These are phyloP conservation scores for Linanthus parryae DNA, from an alignment of 148 eudicot genomes.

Conservation along the genomic window DNA sequence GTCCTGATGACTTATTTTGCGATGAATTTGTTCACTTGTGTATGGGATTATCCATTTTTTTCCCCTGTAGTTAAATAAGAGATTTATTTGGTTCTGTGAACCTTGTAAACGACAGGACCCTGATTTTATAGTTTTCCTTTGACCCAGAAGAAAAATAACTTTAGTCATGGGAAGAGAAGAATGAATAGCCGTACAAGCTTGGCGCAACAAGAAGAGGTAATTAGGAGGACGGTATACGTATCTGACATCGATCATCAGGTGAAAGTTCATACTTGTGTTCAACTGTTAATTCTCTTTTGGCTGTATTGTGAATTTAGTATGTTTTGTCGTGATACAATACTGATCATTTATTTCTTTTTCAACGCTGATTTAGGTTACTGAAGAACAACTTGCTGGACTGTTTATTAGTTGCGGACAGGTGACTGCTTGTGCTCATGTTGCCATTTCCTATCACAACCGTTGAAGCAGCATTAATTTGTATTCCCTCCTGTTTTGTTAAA, in stretches of 20 bases:
- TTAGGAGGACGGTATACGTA: slow-evolving; percentile 88
- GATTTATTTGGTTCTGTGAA: no score
- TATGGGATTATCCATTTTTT: no score
- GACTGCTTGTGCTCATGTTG: not conserved
- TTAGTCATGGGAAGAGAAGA: slow-evolving; percentile 56
- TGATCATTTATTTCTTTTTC: not conserved
- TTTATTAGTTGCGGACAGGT: slow-evolving; percentile 90
- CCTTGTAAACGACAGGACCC: no score
- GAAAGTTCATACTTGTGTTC: not conserved
- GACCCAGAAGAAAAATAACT: slow-evolving; percentile 57
- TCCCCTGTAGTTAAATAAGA: no score
- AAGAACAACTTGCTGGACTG: slow-evolving; percentile 87
- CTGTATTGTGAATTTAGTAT: no score
- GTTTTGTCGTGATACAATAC: not conserved
- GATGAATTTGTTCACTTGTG: no score
- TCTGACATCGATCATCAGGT: slow-evolving; percentile 97
- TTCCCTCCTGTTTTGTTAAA: slow-evolving; percentile 16
- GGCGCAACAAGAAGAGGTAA: slow-evolving; percentile 80
- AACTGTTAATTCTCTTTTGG: no score
- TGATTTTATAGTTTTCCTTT: no score
- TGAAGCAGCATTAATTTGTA: slow-evolving; percentile 1
- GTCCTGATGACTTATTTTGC: no score
- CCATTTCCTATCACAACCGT: not conserved
- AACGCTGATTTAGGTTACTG: slow-evolving; percentile 56
- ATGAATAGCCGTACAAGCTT: slow-evolving; percentile 62